Evolutionary conservation across 2,329 filamentous ascomycete genomes (phyloP), one percentile per base, ranked within the genome.

Genomic region (Coniella vitis): DNA sequence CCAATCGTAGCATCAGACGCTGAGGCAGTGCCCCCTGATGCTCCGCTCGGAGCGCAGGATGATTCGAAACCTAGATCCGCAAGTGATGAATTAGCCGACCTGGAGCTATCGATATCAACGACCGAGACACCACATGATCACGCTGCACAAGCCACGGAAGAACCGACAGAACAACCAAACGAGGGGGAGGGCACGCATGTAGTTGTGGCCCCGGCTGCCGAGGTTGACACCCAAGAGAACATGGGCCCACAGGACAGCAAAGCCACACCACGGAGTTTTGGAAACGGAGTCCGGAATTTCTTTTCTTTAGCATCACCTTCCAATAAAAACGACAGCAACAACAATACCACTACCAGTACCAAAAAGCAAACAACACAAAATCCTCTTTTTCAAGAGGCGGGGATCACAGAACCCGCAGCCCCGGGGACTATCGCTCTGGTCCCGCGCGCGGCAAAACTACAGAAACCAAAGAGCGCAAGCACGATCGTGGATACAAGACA

Each of bases 381-480:
- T 48, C 46, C 52, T 54, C 52, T 54, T 54, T 54, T 54, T 54
- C 49, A 32, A 41, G 38, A 48, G 43, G 45, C 52, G 49, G 46
- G 49, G 52, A 47, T 34, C 39, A 54, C 52, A 54, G 52, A 45
- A 54, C 49, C 49, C 49, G 52, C 42, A 49, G 52, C 49, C 49
- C 52, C 49, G 40, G 44, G 51, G 51, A 47, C 45, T 8, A 31
- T 39, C 40, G 51, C 49, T 54, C 47, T 54, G 52, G 52, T 48
- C 43, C 38, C 43, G 40, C 41, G 39, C 48, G 52, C 45, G 49
- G 52, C 49, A 44, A 14, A 52, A 52, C 38, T 52, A 52, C 52
- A 54, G 49, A 49, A 44, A 17, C 45, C 40, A 35, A 49, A 48
- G 49, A 52, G 52, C 52, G 44, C 52, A 43, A 44, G 49, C 52